Base-by-base conservation (phyloP, 176 grass and related monocot genomes). In the Zoysia pacifica region DNA sequence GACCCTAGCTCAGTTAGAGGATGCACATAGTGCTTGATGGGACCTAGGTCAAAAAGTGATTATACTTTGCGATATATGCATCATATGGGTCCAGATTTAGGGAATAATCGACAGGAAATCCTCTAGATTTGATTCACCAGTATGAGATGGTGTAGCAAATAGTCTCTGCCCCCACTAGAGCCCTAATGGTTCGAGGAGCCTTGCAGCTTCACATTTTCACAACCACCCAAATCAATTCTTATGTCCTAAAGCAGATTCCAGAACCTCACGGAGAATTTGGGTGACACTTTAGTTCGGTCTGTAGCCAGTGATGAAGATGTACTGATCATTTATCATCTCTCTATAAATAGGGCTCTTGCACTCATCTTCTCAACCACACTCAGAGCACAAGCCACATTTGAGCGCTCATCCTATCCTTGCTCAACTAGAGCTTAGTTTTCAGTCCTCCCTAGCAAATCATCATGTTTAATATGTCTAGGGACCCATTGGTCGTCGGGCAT, bases 401-500 rank as follows among this genome's bases (percentile, higher is more conserved):
- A 89, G 28, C 28, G 53, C 75, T 84, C 70, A 37, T 73, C 81
- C 69, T 47, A 49, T 60, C 86, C 15, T 35, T 64, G 10, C 76
- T 70, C 48, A 50, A 2, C 72, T 59, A 81, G 66, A 55, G 69
- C 28, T 84, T 19, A 11, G 13, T 15, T 15, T 54, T 9, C 37
- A 44, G 77, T 63, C 8, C 15, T 62, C 28, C 35, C 62, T 36
- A 6, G 28, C 28, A 28, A 66, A 65, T 44, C 77, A 76, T 63
- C 0, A 71, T 81, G 56, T 54, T 81, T 51, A 91, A 58, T 75
- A 93, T 94, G 94, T 91, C 91, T 18, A 94, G 89, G 87, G 94
- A 97, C 87, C 91, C 94, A 2, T 70, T 97, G 42, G 89, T 94
- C 35, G 77, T 97, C 0, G 91, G 94, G 5, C 87, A 89, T 72